Evolutionary conservation across 23 red algal species (phyloP).

Genomic region (Gracilariopsis chorda): DNA sequence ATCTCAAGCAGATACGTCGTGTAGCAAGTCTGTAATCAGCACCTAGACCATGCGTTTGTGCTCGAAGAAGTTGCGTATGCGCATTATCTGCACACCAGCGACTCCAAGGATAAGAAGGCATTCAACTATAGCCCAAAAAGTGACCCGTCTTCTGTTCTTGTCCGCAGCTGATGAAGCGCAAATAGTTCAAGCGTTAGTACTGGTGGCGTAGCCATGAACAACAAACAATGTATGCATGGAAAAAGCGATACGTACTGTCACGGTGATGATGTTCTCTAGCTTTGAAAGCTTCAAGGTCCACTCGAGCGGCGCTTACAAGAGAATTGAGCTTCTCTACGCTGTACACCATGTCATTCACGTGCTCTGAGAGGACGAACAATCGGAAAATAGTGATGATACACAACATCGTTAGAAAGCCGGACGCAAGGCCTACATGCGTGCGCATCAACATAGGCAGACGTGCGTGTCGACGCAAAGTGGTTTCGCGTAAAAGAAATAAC

Average conservation of each 20-base stretch:
- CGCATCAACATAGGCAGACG: no score
- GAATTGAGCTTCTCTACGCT: conserved; percentile 79
- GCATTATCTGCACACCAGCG: conserved; percentile 74
- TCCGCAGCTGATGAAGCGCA: conserved; percentile 35
- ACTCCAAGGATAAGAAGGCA: conserved; percentile 67
- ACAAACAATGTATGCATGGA: not conserved
- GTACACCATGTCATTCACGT: conserved; percentile 87
- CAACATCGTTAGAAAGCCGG: no score
- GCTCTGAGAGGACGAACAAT: conserved; percentile 40
- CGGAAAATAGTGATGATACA: no score
- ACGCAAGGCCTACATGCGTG: no score
- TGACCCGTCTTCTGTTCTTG: conserved; percentile 76
- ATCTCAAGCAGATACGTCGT: no score
- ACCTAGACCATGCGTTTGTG: conserved; percentile 71
- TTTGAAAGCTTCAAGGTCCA: conserved; percentile 79
- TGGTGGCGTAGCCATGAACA: no score
- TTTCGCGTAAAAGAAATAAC: not conserved
- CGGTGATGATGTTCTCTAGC: conserved; percentile 75
- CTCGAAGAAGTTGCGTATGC: conserved; percentile 86
- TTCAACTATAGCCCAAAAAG: conserved; percentile 71
- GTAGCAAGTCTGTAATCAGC: no score
- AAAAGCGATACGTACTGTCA: conserved; percentile 33
- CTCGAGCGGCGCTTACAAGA: conserved; percentile 71
- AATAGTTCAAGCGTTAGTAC: no score
- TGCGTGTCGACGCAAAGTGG: no score